A percentile compares a stretch with the other conserved stretches of the same genome.
These are phyloP conservation scores for Cordyceps cateniannulata DNA, from an alignment of 2,329 filamentous ascomycete genomes.

Conservation along the genomic window DNA sequence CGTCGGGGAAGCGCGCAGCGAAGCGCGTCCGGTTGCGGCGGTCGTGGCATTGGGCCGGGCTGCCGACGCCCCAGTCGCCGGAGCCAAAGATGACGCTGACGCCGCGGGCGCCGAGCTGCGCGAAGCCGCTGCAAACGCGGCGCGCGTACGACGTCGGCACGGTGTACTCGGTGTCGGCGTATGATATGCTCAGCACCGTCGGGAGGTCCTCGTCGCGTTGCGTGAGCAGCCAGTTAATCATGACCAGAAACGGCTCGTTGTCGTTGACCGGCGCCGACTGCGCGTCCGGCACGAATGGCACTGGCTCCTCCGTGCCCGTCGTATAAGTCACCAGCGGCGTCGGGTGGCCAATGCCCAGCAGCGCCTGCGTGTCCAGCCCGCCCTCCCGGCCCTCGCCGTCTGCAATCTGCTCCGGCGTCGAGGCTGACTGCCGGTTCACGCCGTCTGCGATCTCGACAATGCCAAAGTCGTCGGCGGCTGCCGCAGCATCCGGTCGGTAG, in stretches of 20 bases:
- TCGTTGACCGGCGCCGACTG: not conserved
- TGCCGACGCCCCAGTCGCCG: conserved; percentile 9
- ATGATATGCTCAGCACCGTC: conserved; percentile 4
- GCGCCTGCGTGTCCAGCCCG: conserved; percentile 1
- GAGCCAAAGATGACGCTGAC: conserved; percentile 8
- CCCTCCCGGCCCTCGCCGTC: not conserved
- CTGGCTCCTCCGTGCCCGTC: not conserved
- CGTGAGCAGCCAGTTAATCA: conserved; percentile 6
- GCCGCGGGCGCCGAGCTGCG: conserved; percentile 9
- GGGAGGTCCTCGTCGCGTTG: not conserved
- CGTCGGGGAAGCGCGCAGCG: conserved; percentile 17
- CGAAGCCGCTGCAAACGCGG: conserved; percentile 8
- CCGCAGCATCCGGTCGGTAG: conserved; percentile 2
- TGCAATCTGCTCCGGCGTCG: not conserved
- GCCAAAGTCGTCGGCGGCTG: not conserved
- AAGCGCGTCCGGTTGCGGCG: not conserved
- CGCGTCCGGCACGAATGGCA: not conserved
- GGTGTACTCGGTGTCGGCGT: conserved; percentile 9
- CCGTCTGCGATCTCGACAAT: conserved; percentile 1
- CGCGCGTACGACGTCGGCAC: conserved; percentile 6
- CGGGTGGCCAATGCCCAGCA: not conserved
- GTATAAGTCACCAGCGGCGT: conserved; percentile 4
- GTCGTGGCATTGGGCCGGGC: conserved; percentile 1
- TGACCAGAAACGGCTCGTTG: conserved; percentile 5
- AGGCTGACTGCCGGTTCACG: not conserved